Percentiles rank a stretch among this genome's conserved stretches.
phyloP scores from a whole-genome alignment of 352 stramenopile species.

The Globisporangium iwayamae region DNA sequence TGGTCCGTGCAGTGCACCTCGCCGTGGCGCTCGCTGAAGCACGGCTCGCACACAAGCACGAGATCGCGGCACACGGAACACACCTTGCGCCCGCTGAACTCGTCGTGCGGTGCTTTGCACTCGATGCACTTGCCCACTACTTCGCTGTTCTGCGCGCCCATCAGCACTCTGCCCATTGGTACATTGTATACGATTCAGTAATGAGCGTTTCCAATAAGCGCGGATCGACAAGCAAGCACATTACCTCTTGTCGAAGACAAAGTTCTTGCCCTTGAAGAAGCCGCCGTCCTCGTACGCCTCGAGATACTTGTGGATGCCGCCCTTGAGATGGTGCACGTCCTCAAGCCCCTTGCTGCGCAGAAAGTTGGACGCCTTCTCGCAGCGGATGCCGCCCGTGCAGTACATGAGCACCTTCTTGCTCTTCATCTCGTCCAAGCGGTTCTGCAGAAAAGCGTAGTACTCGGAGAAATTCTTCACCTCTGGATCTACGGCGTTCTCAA shows the following conservation, averaged over 20 bases:
- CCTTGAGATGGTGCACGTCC: constrained; percentile 65
- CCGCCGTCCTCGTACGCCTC: constrained; percentile 53
- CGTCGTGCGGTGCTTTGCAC: constrained; percentile 49
- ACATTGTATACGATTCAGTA: not conserved
- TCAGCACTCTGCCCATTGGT: constrained; percentile 36
- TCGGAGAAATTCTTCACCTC: constrained; percentile 77
- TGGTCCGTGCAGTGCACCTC: constrained; percentile 75
- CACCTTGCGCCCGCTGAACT: constrained; percentile 65
- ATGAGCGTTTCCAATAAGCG: constrained; percentile 2
- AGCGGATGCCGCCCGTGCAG: constrained; percentile 73
- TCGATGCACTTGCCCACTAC: constrained; percentile 74
- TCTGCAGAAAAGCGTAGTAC: constrained; percentile 65
- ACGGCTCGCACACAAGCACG: constrained; percentile 63
- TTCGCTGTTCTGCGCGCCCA: constrained; percentile 52
- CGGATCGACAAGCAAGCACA: constrained; percentile 1
- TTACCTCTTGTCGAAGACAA: constrained; percentile 79
- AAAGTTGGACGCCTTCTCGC: constrained; percentile 74
- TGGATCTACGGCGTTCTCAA: constrained; percentile 58
- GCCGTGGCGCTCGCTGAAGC: constrained; percentile 51
- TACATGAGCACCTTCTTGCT: constrained; percentile 79
- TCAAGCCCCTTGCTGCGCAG: constrained; percentile 50
- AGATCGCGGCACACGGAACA: constrained; percentile 72
- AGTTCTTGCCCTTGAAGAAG: constrained; percentile 78
- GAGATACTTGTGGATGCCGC: constrained; percentile 76
- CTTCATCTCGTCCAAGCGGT: constrained; percentile 58